Evolutionary conservation across 352 stramenopile species (phyloP).

Genomic region (Poterioochromonas sp.): DNA sequence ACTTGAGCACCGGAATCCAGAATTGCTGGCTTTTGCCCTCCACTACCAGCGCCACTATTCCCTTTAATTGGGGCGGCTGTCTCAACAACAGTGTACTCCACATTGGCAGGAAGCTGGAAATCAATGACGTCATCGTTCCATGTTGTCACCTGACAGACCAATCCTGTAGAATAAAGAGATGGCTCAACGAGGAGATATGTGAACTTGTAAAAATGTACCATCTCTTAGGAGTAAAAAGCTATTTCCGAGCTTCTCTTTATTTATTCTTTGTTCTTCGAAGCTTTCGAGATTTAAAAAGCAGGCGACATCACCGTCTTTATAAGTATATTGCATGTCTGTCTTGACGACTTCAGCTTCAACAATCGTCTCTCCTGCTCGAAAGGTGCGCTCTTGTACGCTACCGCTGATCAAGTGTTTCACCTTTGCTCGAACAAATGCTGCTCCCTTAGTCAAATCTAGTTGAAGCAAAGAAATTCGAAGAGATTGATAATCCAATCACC

Average conservation of each 20-base stretch:
- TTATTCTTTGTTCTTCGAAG: slow-evolving; percentile 62
- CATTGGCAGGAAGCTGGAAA: slow-evolving; percentile 50
- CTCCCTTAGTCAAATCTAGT: slow-evolving; percentile 45
- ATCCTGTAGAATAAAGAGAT: slow-evolving; percentile 27
- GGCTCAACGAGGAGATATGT: neutral
- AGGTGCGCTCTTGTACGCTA: slow-evolving; percentile 47
- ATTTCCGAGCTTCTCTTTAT: slow-evolving; percentile 49
- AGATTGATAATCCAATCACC: slow-evolving; percentile 9
- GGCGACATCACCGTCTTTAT: slow-evolving; percentile 49
- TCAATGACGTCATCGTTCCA: slow-evolving; percentile 48
- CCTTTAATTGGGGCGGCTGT: slow-evolving; percentile 63
- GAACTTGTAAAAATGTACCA: slow-evolving; percentile 41
- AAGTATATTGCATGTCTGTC: slow-evolving; percentile 49
- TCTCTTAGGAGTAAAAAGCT: slow-evolving; percentile 59
- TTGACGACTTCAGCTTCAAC: slow-evolving; percentile 43
- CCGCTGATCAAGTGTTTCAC: slow-evolving; percentile 50
- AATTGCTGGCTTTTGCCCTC: slow-evolving; percentile 40
- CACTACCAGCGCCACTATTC: slow-evolving; percentile 55
- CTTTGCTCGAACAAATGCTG: slow-evolving; percentile 49
- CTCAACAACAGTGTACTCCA: slow-evolving; percentile 56
- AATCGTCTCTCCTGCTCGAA: slow-evolving; percentile 45
- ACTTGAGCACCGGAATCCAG: slow-evolving; percentile 50
- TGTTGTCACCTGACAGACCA: slow-evolving; percentile 41
- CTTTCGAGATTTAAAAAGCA: slow-evolving; percentile 68
- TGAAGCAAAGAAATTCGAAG: neutral